Conservation (phyloP, 2,329 filamentous ascomycete genomes). For the Aureobasidium namibiae region DNA sequence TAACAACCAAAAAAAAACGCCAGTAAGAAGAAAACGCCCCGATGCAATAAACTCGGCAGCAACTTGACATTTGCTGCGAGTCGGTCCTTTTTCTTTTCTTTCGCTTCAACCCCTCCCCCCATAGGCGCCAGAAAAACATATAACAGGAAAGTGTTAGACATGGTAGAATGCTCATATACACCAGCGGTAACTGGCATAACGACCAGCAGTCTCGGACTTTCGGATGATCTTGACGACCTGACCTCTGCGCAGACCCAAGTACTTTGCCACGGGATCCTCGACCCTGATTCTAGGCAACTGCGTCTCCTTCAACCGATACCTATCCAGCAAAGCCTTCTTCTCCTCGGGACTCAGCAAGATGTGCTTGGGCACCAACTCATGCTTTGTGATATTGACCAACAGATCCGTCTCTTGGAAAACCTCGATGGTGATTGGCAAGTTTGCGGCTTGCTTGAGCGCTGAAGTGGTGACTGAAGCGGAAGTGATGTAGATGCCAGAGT, state of each 20-base stretch:
- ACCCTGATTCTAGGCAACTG: slow-evolving; percentile 88
- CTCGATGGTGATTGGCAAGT: slow-evolving; percentile 76
- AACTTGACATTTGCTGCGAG: no score
- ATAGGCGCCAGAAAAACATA: no score
- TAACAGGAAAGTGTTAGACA: no score
- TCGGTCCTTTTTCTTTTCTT: no score
- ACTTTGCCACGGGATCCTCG: slow-evolving; percentile 86
- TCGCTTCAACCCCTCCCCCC: no score
- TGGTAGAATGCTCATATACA: slow-evolving; percentile 38
- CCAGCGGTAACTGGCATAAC: slow-evolving; percentile 91
- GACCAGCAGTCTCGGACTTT: slow-evolving; percentile 86
- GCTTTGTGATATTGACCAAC: slow-evolving; percentile 94
- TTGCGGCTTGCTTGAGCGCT: slow-evolving; percentile 75
- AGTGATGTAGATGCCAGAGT: slow-evolving; percentile 85
- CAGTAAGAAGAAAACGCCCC: no score
- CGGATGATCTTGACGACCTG: slow-evolving; percentile 98
- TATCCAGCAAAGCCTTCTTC: slow-evolving; percentile 73
- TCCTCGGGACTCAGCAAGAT: slow-evolving; percentile 84
- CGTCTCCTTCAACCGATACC: slow-evolving; percentile 94
- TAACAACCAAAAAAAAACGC: no score
- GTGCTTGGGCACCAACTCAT: slow-evolving; percentile 92
- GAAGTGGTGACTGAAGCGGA: slow-evolving; percentile 74
- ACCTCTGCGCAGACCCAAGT: slow-evolving; percentile 79
- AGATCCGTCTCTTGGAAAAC: slow-evolving; percentile 94
- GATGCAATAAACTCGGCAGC: no score